Base-by-base conservation (phyloP, 1,284 basidiomycete species). In the Puccinia brachypodii region DNA sequence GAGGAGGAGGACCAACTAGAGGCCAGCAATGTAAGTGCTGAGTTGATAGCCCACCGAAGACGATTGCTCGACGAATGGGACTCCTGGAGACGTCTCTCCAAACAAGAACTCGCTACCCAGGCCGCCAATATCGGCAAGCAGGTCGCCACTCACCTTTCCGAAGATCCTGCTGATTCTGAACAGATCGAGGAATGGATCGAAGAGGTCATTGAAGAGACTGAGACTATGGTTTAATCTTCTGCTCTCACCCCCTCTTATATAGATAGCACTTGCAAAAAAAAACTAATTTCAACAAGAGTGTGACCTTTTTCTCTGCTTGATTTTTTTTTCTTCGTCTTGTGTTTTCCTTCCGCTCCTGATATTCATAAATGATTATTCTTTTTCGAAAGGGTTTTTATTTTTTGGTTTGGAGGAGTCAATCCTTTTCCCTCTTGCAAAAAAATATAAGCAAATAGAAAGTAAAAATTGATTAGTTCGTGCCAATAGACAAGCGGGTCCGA, bases 41-140 rank as follows among this genome's bases (percentile, higher is more conserved):
- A 98, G 88, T 90, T 98, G 82, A 91, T 96, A 84, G 95, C 95
- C 50, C 91, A 92, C 83, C 91, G 97, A 85, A 93, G 94, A 88
- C 91, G 96, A 82, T 90, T 97, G 81, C 92, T 99, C 84, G 94
- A 97, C 85, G 96, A 99, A 88, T 99, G 97, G 97, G 96, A 99
- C 88, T 94, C 95, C 47, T 99, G 97, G 97, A 86, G 90, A 72
- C 74, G 81, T 36, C 60, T 9, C 31, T 4, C 60, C 13, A 62
- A 62, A 36, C 60, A 36, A 33, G 60, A 62, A 16, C 60, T 7
- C 6, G 60, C 60, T 28, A 36, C 60, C 13, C 31, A 36, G 31
- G 60, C 60, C 60, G 22, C 3, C 16, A 8, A 8, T 3, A 16
- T 25, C 33, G 60, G 60, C 4, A 62, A 62, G 38, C 11, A 19